Base-by-base conservation (phyloP, 2,329 filamentous ascomycete species). In the Neodidymelliopsis sp. region DNA sequence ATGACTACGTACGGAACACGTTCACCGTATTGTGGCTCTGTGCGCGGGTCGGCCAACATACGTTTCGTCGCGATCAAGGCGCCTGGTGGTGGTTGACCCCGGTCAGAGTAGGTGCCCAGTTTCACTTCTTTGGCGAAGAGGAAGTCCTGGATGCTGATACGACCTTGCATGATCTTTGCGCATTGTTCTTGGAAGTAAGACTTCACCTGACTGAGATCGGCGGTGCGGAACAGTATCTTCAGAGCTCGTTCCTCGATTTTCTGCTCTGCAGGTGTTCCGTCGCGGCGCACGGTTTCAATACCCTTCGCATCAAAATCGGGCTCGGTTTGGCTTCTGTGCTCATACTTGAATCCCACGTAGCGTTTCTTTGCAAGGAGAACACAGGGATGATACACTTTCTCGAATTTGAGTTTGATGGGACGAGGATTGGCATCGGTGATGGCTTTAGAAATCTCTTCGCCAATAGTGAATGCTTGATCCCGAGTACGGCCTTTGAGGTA, bases 271-370 rank as follows among this genome's bases (percentile, higher is more conserved):
- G 93, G 92, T 0, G 92, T 97, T 28, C 94, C 94, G 69, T 99
- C 94, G 37, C 94, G 84, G 2, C 95, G 86, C 6, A 99, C 93
- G 0, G 95, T 99, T 77, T 99, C 95, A 56, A 97, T 99, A 22
- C 95, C 94, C 73, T 99, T 99, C 48, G 94, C 95, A 69, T 99
- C 95, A 59, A 97, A 97, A 1, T 96, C 89, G 0, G 94, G 93
- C 57, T 86, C 84, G 7, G 71, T 77, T 67, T 99, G 94, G 12
- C 82, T 79, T 27, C 82, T 83, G 58, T 80, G 84, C 68, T 99
- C 94, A 75, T 95, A 99, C 70, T 96, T 97, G 79, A 96, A 97
- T 5, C 95, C 95, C 4, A 97, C 95, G 63, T 99, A 99, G 45
- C 94, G 88, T 70, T 99, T 99, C 77, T 99, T 99, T 13, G 95